phyloP scores from a whole-genome alignment of 768 basidiomycete genomes.

The Epithele typhae region DNA sequence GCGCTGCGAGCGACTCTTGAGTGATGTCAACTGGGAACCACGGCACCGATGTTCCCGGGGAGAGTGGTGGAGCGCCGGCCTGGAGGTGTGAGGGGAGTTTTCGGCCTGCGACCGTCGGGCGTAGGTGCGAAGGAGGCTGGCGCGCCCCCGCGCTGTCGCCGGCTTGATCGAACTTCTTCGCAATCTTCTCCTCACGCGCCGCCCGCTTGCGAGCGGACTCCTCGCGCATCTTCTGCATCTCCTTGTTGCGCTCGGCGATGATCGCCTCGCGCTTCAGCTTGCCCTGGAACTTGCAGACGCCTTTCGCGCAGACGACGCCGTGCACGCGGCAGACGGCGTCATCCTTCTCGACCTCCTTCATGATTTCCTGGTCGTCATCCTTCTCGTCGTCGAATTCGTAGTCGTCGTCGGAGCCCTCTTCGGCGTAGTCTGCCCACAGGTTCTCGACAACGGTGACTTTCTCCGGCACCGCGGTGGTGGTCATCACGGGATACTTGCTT shows the following conservation, averaged over 20 bases:
- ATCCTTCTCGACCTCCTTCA: not conserved
- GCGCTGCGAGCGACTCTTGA: no score
- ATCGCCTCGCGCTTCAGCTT: slow-evolving; percentile 19
- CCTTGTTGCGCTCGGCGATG: slow-evolving; percentile 17
- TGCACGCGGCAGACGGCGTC: slow-evolving; percentile 26
- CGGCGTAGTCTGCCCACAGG: not conserved
- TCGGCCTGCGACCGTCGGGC: not conserved
- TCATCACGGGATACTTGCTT: no score
- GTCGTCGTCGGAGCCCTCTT: not conserved
- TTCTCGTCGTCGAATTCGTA: not conserved
- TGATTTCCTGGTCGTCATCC: not conserved
- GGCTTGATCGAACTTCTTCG: not conserved
- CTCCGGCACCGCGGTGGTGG: no score
- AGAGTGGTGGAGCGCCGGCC: not conserved
- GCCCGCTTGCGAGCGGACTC: not conserved
- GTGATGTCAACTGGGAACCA: no score
- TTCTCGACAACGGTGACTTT: no score
- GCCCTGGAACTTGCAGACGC: slow-evolving; percentile 32
- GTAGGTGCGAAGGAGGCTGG: slow-evolving; percentile 3
- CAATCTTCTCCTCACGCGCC: slow-evolving; percentile 3
- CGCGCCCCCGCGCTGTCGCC: not conserved
- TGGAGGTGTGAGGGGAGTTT: slow-evolving; percentile 1
- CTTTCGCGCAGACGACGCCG: slow-evolving; percentile 31
- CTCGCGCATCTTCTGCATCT: slow-evolving; percentile 15
- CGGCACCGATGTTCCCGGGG: no score